Evolutionary conservation across 2,329 filamentous ascomycete species (phyloP).

Genomic region (Coniochaeta sp.): DNA sequence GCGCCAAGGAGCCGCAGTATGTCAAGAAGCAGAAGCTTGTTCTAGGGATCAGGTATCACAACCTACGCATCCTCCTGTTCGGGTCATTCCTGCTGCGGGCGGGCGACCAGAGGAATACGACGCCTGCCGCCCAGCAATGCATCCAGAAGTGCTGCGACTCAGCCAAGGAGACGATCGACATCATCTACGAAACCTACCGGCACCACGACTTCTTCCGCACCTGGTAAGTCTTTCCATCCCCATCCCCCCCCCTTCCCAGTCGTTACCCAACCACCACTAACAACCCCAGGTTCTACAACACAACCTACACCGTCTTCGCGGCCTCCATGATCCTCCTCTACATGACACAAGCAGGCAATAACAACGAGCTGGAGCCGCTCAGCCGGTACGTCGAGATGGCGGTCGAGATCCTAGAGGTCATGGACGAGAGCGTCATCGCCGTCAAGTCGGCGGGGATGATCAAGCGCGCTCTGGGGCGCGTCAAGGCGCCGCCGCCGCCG

Average conservation of each 20-base stretch:
- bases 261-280: background rate
- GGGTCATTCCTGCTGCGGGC: slow-evolving; percentile 18
- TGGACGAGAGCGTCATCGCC: slow-evolving; percentile 1
- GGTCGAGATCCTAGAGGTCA: slow-evolving; percentile 1
- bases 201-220: slow-evolving; percentile 13
- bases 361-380: background rate
- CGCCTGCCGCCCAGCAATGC: slow-evolving; percentile 11
- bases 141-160: slow-evolving; percentile 18
- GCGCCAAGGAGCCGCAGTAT: slow-evolving; percentile 16
- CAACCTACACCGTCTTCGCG: slow-evolving; percentile 21
- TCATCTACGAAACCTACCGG: slow-evolving; percentile 11
- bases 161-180: slow-evolving; percentile 20
- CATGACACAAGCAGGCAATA: slow-evolving; percentile 4
- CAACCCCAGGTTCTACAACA: slow-evolving; percentile 21
- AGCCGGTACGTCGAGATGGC: background rate
- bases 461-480: background rate
- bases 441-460: background rate
- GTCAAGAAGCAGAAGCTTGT: slow-evolving; percentile 20
- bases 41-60: slow-evolving; percentile 18
- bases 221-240: slow-evolving; percentile 12
- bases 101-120: slow-evolving; percentile 8
- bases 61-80: slow-evolving; percentile 19
- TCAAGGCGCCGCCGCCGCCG: background rate
- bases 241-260: background rate
- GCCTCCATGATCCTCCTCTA: slow-evolving; percentile 21